Evolutionary conservation across 306 rosid species (phyloP).

Genomic region (Canavalia gladiata): DNA sequence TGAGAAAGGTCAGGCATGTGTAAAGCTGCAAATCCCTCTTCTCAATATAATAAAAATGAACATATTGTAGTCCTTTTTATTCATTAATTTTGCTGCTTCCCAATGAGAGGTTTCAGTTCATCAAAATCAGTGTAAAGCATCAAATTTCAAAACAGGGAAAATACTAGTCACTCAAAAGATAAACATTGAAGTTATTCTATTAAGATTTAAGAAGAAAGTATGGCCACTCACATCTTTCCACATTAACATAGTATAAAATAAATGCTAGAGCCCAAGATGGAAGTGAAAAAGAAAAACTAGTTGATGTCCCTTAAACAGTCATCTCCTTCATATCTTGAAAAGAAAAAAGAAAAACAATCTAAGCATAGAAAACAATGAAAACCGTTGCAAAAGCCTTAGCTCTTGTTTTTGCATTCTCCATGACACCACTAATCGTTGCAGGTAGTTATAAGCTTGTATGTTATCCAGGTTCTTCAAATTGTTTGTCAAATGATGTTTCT

Average conservation of each 20-base stretch:
- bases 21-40: neutral
- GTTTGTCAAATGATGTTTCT: no score
- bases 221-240: neutral
- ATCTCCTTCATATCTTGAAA: neutral
- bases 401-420: no score
- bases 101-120: neutral
- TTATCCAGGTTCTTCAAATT: no score
- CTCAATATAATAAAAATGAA: neutral
- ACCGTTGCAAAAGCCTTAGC: neutral
- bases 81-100: slow-evolving; percentile 2
- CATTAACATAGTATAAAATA: neutral
- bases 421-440: no score
- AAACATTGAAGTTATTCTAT: neutral
- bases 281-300: neutral
- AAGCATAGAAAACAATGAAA: slow-evolving; percentile 4
- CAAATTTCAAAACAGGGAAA: neutral
- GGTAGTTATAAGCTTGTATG: no score
- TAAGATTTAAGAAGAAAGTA: neutral
- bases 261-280: no score
- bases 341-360: neutral
- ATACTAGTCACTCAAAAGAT: neutral
- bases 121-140: neutral
- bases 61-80: no score
- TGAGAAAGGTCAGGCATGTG: neutral
- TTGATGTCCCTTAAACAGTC: neutral